phyloP scores from a whole-genome alignment of 805 yeast species.

The Saccharomycopsis guyanensis region DNA sequence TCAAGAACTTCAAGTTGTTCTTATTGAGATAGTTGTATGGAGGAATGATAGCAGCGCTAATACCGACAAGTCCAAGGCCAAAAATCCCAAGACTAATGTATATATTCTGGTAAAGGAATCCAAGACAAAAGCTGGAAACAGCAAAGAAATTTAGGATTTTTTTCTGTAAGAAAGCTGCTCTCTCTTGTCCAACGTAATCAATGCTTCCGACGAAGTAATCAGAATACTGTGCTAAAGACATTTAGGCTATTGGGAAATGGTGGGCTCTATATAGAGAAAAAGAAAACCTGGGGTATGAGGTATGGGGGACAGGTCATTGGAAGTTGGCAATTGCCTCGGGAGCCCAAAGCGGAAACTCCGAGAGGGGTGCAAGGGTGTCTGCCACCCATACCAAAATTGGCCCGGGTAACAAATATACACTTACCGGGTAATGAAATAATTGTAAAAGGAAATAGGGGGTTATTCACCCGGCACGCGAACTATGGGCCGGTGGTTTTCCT shows the following conservation, averaged over 20 bases:
- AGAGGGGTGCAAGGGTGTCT: background rate
- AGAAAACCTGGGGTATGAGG: background rate
- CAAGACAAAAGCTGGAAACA: conserved; percentile 9
- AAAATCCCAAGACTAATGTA: conserved; percentile 4
- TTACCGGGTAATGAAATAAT: too few species aligned
- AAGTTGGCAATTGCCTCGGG: background rate
- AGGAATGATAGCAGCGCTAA: conserved; percentile 7
- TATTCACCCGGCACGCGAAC: background rate
- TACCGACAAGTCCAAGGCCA: conserved; percentile 10
- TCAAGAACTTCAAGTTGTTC: conserved; percentile 13
- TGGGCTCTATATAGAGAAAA: background rate
- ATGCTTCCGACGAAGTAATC: conserved; percentile 18
- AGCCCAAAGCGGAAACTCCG: background rate
- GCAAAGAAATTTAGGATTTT: conserved; percentile 9
- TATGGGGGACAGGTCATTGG: background rate
- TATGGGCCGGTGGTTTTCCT: background rate
- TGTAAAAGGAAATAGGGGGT: background rate
- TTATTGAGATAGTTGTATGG: conserved; percentile 17
- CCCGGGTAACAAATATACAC: too few species aligned
- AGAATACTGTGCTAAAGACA: conserved; percentile 2
- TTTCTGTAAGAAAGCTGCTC: background rate
- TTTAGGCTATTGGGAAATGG: background rate
- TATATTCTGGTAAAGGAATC: conserved; percentile 17
- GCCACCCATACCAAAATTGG: too few species aligned
- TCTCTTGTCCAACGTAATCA: conserved; percentile 17